A percentile compares a stretch with the other conserved stretches of the same genome.
Conservation (phyloP, 2,329 filamentous ascomycete species). For the Colletotrichum cuscutae region DNA sequence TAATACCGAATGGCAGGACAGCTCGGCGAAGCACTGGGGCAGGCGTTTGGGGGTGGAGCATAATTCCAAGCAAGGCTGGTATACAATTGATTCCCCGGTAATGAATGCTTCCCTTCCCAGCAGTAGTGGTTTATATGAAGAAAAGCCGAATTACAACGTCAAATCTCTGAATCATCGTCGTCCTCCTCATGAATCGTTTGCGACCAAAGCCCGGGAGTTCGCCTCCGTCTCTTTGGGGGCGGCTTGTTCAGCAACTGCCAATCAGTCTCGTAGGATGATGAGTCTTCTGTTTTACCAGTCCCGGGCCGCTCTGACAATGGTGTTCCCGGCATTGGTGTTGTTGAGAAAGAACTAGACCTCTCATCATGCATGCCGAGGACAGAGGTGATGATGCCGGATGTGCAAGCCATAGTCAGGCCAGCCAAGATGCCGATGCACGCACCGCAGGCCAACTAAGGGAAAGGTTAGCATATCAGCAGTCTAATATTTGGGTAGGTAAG, state of each 20-base stretch:
- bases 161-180: constrained; percentile 67
- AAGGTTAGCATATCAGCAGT: constrained; percentile 40
- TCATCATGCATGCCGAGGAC: constrained; percentile 55
- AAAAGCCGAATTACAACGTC: constrained; percentile 9
- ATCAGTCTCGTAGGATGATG: constrained; percentile 48
- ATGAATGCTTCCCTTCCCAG: background rate
- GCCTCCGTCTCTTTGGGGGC: constrained; percentile 50
- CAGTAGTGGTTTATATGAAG: background rate
- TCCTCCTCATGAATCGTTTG: constrained; percentile 80
- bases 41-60: constrained; percentile 25
- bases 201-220: constrained; percentile 63
- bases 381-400: constrained; percentile 65
- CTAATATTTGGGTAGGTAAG: background rate
- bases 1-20: constrained; percentile 5
- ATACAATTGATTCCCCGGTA: constrained; percentile 29
- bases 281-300: constrained; percentile 35
- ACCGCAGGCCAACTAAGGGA: constrained; percentile 68
- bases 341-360: constrained; percentile 20
- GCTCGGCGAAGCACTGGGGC: constrained; percentile 22
- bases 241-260: constrained; percentile 48
- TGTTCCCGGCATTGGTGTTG: constrained; percentile 48
- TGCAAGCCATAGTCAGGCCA: constrained; percentile 68
- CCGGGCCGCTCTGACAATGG: constrained; percentile 32
- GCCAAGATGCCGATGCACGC: constrained; percentile 72
- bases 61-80: constrained; percentile 23